phyloP scores from a whole-genome alignment of 1,284 basidiomycete species.

The Rhodotorula sp. region DNA sequence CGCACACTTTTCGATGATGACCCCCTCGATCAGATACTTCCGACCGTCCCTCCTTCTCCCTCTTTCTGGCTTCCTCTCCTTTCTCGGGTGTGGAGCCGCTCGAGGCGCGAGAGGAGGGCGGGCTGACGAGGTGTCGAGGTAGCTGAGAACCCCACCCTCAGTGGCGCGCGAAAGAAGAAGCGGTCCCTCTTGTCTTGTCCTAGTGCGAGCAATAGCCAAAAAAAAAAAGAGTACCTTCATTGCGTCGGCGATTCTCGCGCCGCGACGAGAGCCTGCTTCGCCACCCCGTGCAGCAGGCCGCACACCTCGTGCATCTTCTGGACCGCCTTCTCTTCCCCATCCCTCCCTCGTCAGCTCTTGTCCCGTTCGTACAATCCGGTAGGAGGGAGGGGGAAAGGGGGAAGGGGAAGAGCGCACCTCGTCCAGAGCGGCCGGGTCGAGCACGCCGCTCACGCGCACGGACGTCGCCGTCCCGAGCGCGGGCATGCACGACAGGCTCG shows the following conservation, averaged over 20 bases:
- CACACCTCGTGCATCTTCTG: conserved; percentile 60
- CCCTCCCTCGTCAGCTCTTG: conserved; percentile 59
- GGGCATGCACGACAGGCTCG: conserved; percentile 81
- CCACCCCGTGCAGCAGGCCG: conserved; percentile 66
- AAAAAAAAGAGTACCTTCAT: too few species aligned
- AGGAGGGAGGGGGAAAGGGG: neutral
- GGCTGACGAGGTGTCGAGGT: conserved; percentile 1
- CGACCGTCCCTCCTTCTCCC: neutral
- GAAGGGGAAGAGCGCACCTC: conserved; percentile 55
- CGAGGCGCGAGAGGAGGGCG: neutral
- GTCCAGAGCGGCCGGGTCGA: conserved; percentile 59
- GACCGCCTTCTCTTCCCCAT: neutral
- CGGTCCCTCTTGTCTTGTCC: neutral
- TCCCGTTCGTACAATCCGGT: neutral
- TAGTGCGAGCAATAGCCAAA: neutral
- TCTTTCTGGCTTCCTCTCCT: neutral
- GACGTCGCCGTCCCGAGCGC: conserved; percentile 84
- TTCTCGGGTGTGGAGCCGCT: neutral
- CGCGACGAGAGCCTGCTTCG: conserved; percentile 13
- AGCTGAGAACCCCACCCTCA: neutral
- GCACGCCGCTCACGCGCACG: conserved; percentile 73
- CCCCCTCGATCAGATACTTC: conserved; percentile 19
- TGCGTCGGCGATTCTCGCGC: neutral
- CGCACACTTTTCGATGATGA: conserved; percentile 7
- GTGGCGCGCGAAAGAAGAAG: too few species aligned